Conservation (phyloP, 2,329 filamentous ascomycete genomes). For the Aspergillus udagawae region DNA sequence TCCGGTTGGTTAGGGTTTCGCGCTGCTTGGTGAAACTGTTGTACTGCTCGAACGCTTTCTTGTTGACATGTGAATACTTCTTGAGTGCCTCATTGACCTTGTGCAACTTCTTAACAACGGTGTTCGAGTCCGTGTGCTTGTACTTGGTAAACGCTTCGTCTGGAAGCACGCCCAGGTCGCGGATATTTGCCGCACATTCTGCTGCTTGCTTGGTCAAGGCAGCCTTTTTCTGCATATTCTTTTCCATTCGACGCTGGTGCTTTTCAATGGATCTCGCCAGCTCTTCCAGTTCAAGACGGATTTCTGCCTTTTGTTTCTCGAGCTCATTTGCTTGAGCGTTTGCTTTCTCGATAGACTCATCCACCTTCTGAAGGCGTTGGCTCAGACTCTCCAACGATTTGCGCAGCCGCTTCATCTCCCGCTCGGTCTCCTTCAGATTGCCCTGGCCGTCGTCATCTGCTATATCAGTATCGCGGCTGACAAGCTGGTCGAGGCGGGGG, state of each 20-base stretch:
- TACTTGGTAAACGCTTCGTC: constrained; percentile 94
- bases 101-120: constrained; percentile 70
- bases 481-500: constrained; percentile 81
- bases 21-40: constrained; percentile 93
- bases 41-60: constrained; percentile 99
- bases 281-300: constrained; percentile 69
- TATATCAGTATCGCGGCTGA: constrained; percentile 66
- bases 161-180: constrained; percentile 85
- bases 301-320: constrained; percentile 57
- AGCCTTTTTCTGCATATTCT: constrained; percentile 83
- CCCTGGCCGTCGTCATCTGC: constrained; percentile 56
- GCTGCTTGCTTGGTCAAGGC: constrained; percentile 70
- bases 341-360: constrained; percentile 63
- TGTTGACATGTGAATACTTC: constrained; percentile 97
- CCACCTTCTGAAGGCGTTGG: constrained; percentile 67
- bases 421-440: constrained; percentile 71
- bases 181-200: constrained; percentile 83
- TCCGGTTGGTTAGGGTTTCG: constrained; percentile 77
- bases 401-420: constrained; percentile 74
- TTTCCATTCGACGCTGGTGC: constrained; percentile 86
- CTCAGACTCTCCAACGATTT: constrained; percentile 65
- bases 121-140: constrained; percentile 73
- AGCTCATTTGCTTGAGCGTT: constrained; percentile 54
- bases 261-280: constrained; percentile 74
- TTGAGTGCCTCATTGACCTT: constrained; percentile 91